Evolutionary conservation across 108 stramenopile species (phyloP), one percentile per base, ranked within the genome.

Genomic region (Parmales sp.): DNA sequence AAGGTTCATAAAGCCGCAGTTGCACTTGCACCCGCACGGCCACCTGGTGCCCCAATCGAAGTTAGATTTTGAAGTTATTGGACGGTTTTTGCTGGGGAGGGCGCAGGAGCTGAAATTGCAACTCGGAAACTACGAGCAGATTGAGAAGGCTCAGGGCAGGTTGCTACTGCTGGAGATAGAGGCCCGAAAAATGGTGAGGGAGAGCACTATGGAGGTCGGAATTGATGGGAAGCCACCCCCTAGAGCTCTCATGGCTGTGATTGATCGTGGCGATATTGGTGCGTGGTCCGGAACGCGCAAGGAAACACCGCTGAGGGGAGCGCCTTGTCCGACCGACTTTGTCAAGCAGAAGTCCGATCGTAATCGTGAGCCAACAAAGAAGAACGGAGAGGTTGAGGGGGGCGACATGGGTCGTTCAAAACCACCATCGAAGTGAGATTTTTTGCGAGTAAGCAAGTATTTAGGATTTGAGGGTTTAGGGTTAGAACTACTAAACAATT

Each of bases 241-340:
- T 28, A 23, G 54, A 3, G 54, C 54, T 60, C 16, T 60, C 3
- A 60, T 60, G 54, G 54, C 54, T 4, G 54, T 60, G 5, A 60
- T 60, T 60, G 54, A 60, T 29, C 29, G 54, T 28, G 36, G 36
- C 28, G 54, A 28, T 11, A 34, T 60, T 16, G 54, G 54, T 6
- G 54, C 31, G 16, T 60, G 54, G 54, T 19, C n/a, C 5, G 54
- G 54, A 16, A 34, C 31, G 54, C 29, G 54, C 31, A 60, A 34
- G 54, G 54, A 34, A 3, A 34, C 29, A 20, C 54, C 54, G 0
- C 31, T 28, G 28, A 34, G 54, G 26, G 54, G 54, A 34, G 54
- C 54, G 54, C 54, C 54, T 28, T 60, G 54, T 34, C 54, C 54
- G 0, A 34, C 13, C 11, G 54, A 60, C 4, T 60, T 60, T 29